Conservation (phyloP, 495 filamentous ascomycete genomes). For the Hypoxylon fuscum region DNA sequence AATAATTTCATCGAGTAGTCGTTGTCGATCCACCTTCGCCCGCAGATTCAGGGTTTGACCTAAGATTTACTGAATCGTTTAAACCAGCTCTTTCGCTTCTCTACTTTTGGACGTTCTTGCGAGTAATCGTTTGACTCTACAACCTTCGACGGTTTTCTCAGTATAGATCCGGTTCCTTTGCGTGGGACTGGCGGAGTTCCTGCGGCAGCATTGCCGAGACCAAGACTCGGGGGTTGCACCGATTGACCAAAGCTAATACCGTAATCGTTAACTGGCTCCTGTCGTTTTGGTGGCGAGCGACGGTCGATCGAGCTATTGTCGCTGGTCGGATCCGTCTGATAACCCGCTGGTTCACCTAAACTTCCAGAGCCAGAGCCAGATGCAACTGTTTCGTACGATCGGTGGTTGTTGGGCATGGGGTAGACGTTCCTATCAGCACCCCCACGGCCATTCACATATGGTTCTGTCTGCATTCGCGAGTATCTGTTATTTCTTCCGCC, state of each 20-base stretch:
- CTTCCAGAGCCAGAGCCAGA: slow-evolving; percentile 76
- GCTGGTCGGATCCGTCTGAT: slow-evolving; percentile 84
- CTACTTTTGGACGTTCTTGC: slow-evolving; percentile 52
- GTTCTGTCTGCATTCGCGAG: slow-evolving; percentile 52
- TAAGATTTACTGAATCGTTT: slow-evolving; percentile 79
- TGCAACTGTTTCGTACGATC: slow-evolving; percentile 82
- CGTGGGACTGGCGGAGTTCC: slow-evolving; percentile 47
- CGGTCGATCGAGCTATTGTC: slow-evolving; percentile 90
- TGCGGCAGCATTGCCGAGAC: slow-evolving; percentile 38
- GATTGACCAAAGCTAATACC: slow-evolving; percentile 56
- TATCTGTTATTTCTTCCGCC: slow-evolving; percentile 34
- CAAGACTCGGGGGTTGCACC: slow-evolving; percentile 48
- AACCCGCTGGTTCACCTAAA: slow-evolving; percentile 75
- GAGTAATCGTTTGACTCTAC: slow-evolving; percentile 33
- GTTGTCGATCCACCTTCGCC: slow-evolving; percentile 11
- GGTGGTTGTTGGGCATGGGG: slow-evolving; percentile 72
- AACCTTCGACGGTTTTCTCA: slow-evolving; percentile 46
- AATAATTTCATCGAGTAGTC: slow-evolving; percentile 11
- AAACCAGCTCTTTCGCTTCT: slow-evolving; percentile 92
- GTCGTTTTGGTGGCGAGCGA: slow-evolving; percentile 63
- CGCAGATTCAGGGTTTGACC: slow-evolving; percentile 56
- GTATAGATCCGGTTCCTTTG: slow-evolving; percentile 47
- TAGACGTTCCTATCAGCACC: slow-evolving; percentile 64
- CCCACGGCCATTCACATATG: slow-evolving; percentile 44
- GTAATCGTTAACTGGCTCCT: slow-evolving; percentile 57